phyloP scores from a whole-genome alignment of 225 moss, liverwort and hornwort species.

The Physcomitrellopsis africana region DNA sequence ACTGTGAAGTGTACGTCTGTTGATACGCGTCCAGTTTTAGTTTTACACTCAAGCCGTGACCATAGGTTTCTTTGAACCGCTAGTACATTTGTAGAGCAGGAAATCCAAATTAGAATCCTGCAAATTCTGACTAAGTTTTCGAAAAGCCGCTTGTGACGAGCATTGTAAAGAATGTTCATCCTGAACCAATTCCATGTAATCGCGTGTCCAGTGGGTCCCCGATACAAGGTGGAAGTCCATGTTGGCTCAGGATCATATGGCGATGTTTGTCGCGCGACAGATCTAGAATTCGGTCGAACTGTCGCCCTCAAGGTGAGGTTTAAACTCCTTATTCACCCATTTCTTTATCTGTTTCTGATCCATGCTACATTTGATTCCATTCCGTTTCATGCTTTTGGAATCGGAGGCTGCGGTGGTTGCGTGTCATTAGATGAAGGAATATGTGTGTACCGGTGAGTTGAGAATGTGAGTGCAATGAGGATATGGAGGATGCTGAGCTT shows the following conservation, averaged over 20 bases:
- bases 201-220: constrained; percentile 46
- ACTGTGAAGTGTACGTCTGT: neutral
- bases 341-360: neutral
- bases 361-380: neutral
- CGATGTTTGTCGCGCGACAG: constrained; percentile 69
- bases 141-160: neutral
- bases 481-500: neutral
- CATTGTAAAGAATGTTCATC: neutral
- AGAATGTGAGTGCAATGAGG: constrained; percentile 16
- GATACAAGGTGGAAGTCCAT: constrained; percentile 61
- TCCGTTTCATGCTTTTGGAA: neutral
- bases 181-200: constrained; percentile 8
- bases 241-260: constrained; percentile 74
- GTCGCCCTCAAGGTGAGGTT: constrained; percentile 63
- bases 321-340: neutral
- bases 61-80: neutral
- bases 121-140: neutral
- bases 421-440: neutral
- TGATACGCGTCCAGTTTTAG: neutral
- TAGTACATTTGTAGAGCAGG: neutral
- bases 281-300: constrained; percentile 46
- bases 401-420: neutral
- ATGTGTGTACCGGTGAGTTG: neutral
- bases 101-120: neutral
- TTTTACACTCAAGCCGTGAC: neutral